phyloP scores from a whole-genome alignment of 257 asterid genomes.

The Linaria vulgaris region DNA sequence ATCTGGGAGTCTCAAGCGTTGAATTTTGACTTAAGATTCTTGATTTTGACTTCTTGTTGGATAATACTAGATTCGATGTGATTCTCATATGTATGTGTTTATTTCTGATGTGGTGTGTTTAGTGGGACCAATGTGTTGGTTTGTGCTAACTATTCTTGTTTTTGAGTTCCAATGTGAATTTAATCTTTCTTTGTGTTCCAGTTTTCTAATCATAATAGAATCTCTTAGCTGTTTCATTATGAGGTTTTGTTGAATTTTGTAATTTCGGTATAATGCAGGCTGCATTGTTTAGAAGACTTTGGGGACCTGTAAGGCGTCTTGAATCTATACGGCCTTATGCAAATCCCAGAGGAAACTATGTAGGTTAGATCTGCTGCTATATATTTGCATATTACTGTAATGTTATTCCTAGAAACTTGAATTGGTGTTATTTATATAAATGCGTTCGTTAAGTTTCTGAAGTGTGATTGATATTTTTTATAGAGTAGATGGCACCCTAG shows the following conservation, averaged over 20 bases:
- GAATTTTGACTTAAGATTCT: not conserved
- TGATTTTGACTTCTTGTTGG: constrained; percentile 3
- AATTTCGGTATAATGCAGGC: constrained; percentile 47
- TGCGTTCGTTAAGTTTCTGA: not conserved
- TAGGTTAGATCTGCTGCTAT: constrained; percentile 65
- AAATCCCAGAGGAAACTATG: constrained; percentile 73
- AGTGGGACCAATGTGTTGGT: constrained; percentile 47
- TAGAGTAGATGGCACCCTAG: not conserved
- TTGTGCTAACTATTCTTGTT: constrained; percentile 24
- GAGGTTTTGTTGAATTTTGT: constrained; percentile 23
- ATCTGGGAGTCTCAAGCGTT: constrained; percentile 29
- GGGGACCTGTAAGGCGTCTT: constrained; percentile 84
- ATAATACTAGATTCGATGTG: not conserved
- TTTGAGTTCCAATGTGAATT: constrained; percentile 36
- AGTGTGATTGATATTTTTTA: not conserved
- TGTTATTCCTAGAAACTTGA: not conserved
- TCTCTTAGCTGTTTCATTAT: not conserved
- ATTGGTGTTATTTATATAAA: constrained; percentile 8
- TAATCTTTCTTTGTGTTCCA: constrained; percentile 24
- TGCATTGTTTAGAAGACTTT: constrained; percentile 64
- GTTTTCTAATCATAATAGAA: not conserved
- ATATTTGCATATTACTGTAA: constrained; percentile 15
- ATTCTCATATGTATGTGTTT: no score
- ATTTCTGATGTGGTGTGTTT: constrained; percentile 36
- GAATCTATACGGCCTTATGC: constrained; percentile 77